Percentiles rank a stretch among this genome's conserved stretches.
phyloP scores from a whole-genome alignment of 2,329 filamentous ascomycete species.

The Sporothrix protearum region DNA sequence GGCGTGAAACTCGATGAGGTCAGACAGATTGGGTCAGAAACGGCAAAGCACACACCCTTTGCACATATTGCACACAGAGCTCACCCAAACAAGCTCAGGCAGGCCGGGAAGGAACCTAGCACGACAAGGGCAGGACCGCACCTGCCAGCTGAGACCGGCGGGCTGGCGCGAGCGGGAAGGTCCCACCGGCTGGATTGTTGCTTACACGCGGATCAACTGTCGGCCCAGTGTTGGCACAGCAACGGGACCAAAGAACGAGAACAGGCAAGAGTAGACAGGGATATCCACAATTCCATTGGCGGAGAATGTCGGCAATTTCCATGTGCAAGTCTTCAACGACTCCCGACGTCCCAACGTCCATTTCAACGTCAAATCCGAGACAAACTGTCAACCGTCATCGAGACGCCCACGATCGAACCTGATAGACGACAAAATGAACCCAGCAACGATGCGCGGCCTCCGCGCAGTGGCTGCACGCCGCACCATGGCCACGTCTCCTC shows the following conservation, averaged over 20 bases:
- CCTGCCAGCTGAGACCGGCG: background rate
- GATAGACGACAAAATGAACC: background rate
- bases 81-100: slow-evolving; percentile 1
- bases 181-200: slow-evolving; percentile 21
- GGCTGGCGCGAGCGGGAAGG: slow-evolving; percentile 10
- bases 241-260: slow-evolving; percentile 11
- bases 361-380: background rate
- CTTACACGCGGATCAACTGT: slow-evolving; percentile 20
- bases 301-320: slow-evolving; percentile 17
- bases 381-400: background rate
- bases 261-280: background rate
- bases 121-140: background rate
- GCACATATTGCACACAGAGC: background rate
- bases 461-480: background rate
- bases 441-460: background rate
- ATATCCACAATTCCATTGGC: slow-evolving; percentile 17
- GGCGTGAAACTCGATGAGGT: background rate
- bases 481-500: background rate
- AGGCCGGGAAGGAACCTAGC: background rate
- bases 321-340: background rate
- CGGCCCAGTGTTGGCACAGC: slow-evolving; percentile 27
- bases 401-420: background rate
- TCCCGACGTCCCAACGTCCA: slow-evolving; percentile 5
- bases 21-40: background rate
- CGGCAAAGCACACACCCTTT: background rate